Base-by-base conservation (phyloP, 306 rosid species). In the Malus asiatica region DNA sequence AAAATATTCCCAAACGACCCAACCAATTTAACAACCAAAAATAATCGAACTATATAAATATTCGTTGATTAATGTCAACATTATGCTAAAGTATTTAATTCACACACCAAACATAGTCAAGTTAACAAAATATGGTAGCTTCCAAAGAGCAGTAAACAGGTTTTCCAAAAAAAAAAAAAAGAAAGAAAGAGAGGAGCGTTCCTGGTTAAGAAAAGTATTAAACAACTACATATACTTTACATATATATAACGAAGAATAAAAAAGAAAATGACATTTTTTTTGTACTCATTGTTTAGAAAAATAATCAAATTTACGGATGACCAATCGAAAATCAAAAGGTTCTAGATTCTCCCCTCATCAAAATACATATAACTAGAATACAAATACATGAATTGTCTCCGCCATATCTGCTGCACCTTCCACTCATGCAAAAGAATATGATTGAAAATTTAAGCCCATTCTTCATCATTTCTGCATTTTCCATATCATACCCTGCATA, bases 401-500 rank as follows among this genome's bases (percentile, higher is more conserved):
- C 44, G 14, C 68, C 44, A 3, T 64, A 3, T 64, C 68, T 16
- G 23, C 44, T 30, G 44, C 68, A 32, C 6, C 12, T 30, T 64
- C 44, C 22, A 4, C 44, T 18, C 25, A 15, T 64, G 68, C 42
- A 14, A 8, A 14, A 27, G 4, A 25, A 15, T 13, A 13, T 14
- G 40, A 64, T 32, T 32, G 23, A 18, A 16, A 30, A 64, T 32
- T 30, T 14, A 64, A 64, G 1, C 44, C 22, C 68, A 16, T 4
- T 2, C 66, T 1, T 14, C n/a, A 6, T 6, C 66, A 61, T 27
- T 14, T 63, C 22, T 64, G 6, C 68, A 16, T 64, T 13, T 20
- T 4, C 52, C 75, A 53, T 20, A 22, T 72, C 67, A 72, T 19
- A 72, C 76, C 67, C 76, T 72, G 57, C 68, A 58, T 3, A 3